Conservation (phyloP, 495 filamentous ascomycete species). For the Rusavskia elegans region DNA sequence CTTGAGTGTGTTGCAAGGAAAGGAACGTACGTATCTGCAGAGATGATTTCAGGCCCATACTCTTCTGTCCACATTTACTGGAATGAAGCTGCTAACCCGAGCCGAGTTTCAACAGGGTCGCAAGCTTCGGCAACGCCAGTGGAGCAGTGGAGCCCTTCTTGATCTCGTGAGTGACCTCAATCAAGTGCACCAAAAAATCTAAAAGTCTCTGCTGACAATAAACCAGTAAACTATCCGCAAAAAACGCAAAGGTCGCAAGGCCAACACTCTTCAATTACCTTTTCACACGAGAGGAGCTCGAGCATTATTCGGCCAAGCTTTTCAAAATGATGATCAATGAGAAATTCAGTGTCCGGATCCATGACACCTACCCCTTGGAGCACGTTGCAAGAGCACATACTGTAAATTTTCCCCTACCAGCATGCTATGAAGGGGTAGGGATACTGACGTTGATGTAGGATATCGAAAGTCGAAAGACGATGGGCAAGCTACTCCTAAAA, state of each 20-base stretch:
- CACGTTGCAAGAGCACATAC: slow-evolving; percentile 60
- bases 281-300: slow-evolving; percentile 57
- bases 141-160: slow-evolving; percentile 65
- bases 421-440: neutral
- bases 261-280: slow-evolving; percentile 65
- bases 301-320: slow-evolving; percentile 54
- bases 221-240: slow-evolving; percentile 43
- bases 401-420: slow-evolving; percentile 17
- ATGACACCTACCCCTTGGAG: slow-evolving; percentile 67
- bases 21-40: slow-evolving; percentile 32
- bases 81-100: neutral
- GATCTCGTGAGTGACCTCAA: slow-evolving; percentile 31
- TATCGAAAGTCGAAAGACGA: slow-evolving; percentile 68
- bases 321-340: slow-evolving; percentile 53
- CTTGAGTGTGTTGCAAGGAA: slow-evolving; percentile 66
- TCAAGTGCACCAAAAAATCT: no score
- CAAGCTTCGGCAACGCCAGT: slow-evolving; percentile 79
- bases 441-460: slow-evolving; percentile 27
- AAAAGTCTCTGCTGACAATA: no score
- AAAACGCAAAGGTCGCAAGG: slow-evolving; percentile 68
- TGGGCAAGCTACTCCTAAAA: slow-evolving; percentile 42
- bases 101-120: slow-evolving; percentile 21
- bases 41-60: no score
- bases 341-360: slow-evolving; percentile 57
- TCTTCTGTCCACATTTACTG: no score